These are phyloP conservation scores for Clarireedia hainanense DNA, from an alignment of 2,329 filamentous ascomycete genomes.

Conservation along the genomic window DNA sequence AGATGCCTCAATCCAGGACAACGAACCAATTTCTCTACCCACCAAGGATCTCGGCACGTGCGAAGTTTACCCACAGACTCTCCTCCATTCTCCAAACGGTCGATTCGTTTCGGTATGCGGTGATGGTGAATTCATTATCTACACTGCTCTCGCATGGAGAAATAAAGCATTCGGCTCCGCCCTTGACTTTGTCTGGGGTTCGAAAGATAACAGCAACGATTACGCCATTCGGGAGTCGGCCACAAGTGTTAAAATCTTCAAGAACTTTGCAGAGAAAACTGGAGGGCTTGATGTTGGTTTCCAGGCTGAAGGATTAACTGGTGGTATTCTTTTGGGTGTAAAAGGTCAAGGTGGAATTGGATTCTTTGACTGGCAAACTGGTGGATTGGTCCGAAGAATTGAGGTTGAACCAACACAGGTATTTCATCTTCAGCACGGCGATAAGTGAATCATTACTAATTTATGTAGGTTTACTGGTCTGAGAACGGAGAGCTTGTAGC, in stretches of 20 bases:
- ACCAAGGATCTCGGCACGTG: slow-evolving; percentile 94
- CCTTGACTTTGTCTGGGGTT: slow-evolving; percentile 93
- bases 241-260: slow-evolving; percentile 93
- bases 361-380: slow-evolving; percentile 93
- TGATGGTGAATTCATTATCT: slow-evolving; percentile 98
- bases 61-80: slow-evolving; percentile 91
- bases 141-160: slow-evolving; percentile 90
- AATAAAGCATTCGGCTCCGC: slow-evolving; percentile 97
- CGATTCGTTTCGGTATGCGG: slow-evolving; percentile 84
- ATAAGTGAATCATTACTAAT: slow-evolving; percentile 5
- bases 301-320: slow-evolving; percentile 83
- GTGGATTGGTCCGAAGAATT: slow-evolving; percentile 82
- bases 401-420: slow-evolving; percentile 59
- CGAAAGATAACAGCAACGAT: slow-evolving; percentile 96
- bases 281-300: slow-evolving; percentile 91
- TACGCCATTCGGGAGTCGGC: slow-evolving; percentile 93
- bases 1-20: slow-evolving; percentile 81
- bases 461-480: slow-evolving; percentile 79
- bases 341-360: slow-evolving; percentile 92
- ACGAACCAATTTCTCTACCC: slow-evolving; percentile 73
- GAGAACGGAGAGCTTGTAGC: slow-evolving; percentile 90
- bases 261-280: slow-evolving; percentile 90
- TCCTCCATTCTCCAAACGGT: slow-evolving; percentile 93
- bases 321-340: slow-evolving; percentile 85
- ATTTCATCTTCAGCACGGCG: background rate